Evolutionary conservation across 139 green algal species (phyloP).

Genomic region (Mesostigma viride): DNA sequence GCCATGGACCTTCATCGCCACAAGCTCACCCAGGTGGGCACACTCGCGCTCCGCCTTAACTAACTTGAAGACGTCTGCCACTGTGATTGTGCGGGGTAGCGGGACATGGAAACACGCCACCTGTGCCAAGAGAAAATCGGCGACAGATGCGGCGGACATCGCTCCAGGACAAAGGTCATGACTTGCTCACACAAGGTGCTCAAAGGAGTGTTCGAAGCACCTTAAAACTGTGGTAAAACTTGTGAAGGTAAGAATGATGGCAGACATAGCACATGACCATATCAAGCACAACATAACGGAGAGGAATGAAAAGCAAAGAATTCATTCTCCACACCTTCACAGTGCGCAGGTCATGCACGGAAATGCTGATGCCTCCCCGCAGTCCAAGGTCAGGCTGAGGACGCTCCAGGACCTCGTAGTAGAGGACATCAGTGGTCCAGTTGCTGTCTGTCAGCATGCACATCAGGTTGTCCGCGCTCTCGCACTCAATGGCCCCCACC

Average conservation of each 20-base stretch:
- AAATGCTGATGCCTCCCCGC: slow-evolving; percentile 52
- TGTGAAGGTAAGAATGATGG: too few species aligned
- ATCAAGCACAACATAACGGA: too few species aligned
- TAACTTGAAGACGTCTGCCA: slow-evolving; percentile 59
- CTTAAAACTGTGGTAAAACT: too few species aligned
- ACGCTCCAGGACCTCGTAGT: slow-evolving; percentile 91
- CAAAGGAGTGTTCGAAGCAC: too few species aligned
- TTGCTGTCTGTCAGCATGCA: slow-evolving; percentile 54
- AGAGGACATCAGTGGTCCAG: slow-evolving; percentile 59
- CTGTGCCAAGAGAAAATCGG: too few species aligned
- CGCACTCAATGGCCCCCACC: slow-evolving; percentile 47
- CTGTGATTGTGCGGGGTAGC: slow-evolving; percentile 46
- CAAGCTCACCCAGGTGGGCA: slow-evolving; percentile 37
- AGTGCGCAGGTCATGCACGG: slow-evolving; percentile 56
- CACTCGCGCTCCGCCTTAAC: slow-evolving; percentile 34
- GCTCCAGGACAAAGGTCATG: too few species aligned
- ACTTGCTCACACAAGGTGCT: too few species aligned
- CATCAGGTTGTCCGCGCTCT: slow-evolving; percentile 35
- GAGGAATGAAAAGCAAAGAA: too few species aligned
- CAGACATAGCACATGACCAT: too few species aligned
- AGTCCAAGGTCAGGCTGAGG: slow-evolving; percentile 72
- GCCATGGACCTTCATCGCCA: slow-evolving; percentile 71
- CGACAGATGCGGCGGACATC: too few species aligned
- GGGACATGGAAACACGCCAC: slow-evolving; percentile 47
- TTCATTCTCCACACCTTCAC: too few species aligned